Evolutionary conservation across 108 stramenopile species (phyloP), one percentile per base, ranked within the genome.

Genomic region (Cyclostephanos tholiformis): DNA sequence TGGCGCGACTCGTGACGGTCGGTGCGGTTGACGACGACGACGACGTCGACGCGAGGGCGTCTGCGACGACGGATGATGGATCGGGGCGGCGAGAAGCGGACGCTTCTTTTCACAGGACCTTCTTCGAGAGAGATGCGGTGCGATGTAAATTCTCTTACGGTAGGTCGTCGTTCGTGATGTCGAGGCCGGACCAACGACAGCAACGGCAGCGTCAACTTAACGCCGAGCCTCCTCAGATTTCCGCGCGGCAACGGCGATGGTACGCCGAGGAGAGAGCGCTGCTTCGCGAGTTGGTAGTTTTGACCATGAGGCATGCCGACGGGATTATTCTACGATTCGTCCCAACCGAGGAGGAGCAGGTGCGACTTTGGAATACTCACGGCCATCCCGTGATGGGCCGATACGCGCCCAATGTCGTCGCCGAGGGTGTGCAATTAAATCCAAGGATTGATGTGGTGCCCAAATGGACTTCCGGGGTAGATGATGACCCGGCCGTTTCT

Each of bases 231-330:
- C 57, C 63, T 46, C 65, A 4, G 51, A 72, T 29, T 38, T 43
- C 12, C 56, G 41, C 29, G 66, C 26, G 29, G 26, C 64, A 27
- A 27, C 53, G 60, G 36, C 44, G 17, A 55, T 72, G 55, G 41
- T 67, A 67, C 71, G 43, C 46, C 48, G 32, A 67, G 29, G 78
- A 79, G 63, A 41, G 69, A 43, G 62, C 65, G 44, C 53, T 79
- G 25, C 65, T 79, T 0, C 71, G 78, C 16, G 78, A 79, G 63
- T 50, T 79, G n/a, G 63, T 79, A 8, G 65, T 79, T 30, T 46
- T 79, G 10, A 79, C 71, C 22, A 67, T 79, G 71, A 65, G 78
- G 17, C 65, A 72, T 35, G 44, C 61, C 61, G 63, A 80, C 48
- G 72, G 72, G 27, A 58, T 10, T 19, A 20, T 63, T n/a, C 32